These are phyloP conservation scores for Botrytis galanthina DNA, from an alignment of 2,329 filamentous ascomycete genomes.

Conservation along the genomic window DNA sequence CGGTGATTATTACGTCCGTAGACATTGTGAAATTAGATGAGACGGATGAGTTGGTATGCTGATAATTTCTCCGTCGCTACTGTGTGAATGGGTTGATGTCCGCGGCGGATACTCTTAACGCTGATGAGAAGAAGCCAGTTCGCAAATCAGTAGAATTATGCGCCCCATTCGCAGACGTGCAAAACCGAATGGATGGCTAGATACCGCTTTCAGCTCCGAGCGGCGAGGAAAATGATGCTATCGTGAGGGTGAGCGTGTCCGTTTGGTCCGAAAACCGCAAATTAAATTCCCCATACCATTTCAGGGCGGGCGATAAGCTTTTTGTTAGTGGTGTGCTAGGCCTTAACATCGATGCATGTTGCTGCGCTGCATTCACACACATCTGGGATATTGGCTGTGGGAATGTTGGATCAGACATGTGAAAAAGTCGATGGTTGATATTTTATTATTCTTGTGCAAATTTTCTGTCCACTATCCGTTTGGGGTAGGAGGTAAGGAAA, in stretches of 20 bases:
- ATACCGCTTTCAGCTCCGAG: conserved; percentile 9
- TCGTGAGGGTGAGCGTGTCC: not conserved
- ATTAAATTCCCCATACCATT: conserved; percentile 2
- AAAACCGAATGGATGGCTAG: not conserved
- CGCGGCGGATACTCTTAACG: conserved; percentile 1
- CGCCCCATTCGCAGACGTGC: conserved; percentile 6
- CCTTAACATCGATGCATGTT: conserved; percentile 9
- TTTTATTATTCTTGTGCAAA: not conserved
- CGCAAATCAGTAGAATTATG: not conserved
- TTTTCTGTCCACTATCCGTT: not conserved
- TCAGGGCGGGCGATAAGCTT: conserved; percentile 11
- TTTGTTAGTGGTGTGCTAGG: conserved; percentile 4
- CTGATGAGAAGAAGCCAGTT: not conserved
- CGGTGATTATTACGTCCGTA: not conserved
- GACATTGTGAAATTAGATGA: not conserved
- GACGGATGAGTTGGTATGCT: not conserved
- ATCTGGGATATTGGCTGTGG: not conserved
- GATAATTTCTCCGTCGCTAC: conserved; percentile 6
- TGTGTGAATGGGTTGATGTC: not conserved
- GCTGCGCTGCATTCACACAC: not conserved
- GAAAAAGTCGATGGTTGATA: not conserved
- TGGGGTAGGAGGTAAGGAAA: not conserved
- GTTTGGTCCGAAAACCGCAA: not conserved
- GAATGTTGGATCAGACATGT: not conserved
- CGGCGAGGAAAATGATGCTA: conserved; percentile 1